Percentiles rank a stretch among this genome's conserved stretches.
Evolutionary conservation across 257 asterid genomes (phyloP).

Genomic region (Salvia miltiorrhiza): DNA sequence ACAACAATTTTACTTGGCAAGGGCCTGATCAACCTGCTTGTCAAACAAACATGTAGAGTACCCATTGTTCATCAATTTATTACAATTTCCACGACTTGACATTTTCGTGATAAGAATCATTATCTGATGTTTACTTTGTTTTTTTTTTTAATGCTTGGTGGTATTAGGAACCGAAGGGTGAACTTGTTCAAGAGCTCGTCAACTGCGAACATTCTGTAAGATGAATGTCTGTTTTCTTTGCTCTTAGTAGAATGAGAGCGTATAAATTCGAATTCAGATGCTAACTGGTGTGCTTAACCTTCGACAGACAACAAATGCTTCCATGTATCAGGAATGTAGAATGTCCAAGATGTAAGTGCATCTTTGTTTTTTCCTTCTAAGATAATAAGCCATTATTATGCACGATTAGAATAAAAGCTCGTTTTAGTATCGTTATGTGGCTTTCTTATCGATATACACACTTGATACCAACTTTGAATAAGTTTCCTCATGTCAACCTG

Average conservation of each 20-base stretch:
- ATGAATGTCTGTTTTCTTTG: conserved; percentile 16
- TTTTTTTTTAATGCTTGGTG: background rate
- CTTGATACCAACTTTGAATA: background rate
- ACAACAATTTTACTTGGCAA: conserved; percentile 76
- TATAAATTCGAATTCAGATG: background rate
- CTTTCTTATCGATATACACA: background rate
- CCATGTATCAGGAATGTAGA: conserved; percentile 39
- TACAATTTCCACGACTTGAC: background rate
- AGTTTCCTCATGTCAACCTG: background rate
- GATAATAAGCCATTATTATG: too few relatives aligned
- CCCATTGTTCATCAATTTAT: conserved; percentile 9
- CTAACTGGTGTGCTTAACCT: conserved; percentile 29
- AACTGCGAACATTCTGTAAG: conserved; percentile 50
- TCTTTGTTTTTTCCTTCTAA: background rate
- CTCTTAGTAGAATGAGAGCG: background rate
- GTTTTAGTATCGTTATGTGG: background rate
- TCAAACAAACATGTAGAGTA: conserved; percentile 45
- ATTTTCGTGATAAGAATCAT: background rate
- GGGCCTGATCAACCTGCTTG: conserved; percentile 67
- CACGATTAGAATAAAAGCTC: background rate
- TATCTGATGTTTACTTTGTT: background rate
- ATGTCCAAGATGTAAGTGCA: conserved; percentile 46
- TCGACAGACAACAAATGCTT: conserved; percentile 43
- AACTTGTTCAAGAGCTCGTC: conserved; percentile 73
- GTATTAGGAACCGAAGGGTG: conserved; percentile 48